Evolutionary conservation across 2,329 filamentous ascomycete genomes (phyloP), one percentile per base, ranked within the genome.

Genomic region (Diplodia mutila): DNA sequence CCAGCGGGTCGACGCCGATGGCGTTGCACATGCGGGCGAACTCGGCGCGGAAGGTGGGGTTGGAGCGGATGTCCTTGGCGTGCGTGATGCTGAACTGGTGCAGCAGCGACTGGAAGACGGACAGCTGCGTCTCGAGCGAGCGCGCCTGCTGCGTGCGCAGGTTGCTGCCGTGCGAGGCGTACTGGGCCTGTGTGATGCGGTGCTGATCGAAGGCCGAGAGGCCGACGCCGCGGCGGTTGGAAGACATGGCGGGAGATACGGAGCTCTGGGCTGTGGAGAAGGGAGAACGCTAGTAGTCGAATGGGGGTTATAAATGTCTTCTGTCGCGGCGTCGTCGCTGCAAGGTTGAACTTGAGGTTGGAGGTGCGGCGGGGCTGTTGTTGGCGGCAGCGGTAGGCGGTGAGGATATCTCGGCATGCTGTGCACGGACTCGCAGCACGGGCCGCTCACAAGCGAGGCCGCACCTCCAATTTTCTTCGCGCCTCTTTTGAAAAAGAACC

Each of bases 1-100:
- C 93, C 21, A 99, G 85, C 2, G 95, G 96, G 78, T 99, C 95
- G 14, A 99, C 93, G 59, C 95, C 95, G 72, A 99, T 97, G 70
- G 94, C 93, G 75, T 93, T 89, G 82, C 95, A 99, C 95, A 99
- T 99, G 78, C 94, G 93, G 3, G 95, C 94, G 77, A 99, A 99
- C 80, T 99, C 94, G 39, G 94, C 93, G 69, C 95, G 92, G 80
- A 99, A 99, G 9, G 89, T 90, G 6, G 95, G 95, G 78, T 98
- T 94, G 2, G 93, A 97, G 70, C 94, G 94, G 69, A 99, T 99
- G 75, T 97, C 95, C 76, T 94, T 93, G 73, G 91, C 92, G 85
- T 99, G 95, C 61, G 94, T 97, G 75, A 94, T 87, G 53, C 94
- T 93, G 80, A 99, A 99, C 80, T 96, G 93, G 81, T 97, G 93